Percentiles rank a stretch among this genome's conserved stretches.
Evolutionary conservation across 1,284 basidiomycete genomes (phyloP).

Genomic region (Ganoderma meredithae): DNA sequence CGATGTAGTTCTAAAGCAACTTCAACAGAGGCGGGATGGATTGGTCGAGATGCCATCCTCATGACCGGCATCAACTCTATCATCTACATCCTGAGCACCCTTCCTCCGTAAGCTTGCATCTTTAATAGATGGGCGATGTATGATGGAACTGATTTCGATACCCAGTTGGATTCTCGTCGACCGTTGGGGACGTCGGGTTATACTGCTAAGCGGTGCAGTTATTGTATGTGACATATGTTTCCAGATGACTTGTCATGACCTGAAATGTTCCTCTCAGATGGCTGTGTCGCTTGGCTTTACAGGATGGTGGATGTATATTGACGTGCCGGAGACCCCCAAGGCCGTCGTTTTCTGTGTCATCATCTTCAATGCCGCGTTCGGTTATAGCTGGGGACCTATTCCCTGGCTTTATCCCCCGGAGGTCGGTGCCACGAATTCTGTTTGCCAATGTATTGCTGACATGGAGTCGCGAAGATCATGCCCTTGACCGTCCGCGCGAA

Average conservation of each 20-base stretch:
- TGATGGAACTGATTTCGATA: slow-evolving; percentile 26
- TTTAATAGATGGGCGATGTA: background rate
- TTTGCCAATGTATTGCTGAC: background rate
- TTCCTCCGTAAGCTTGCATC: slow-evolving; percentile 71
- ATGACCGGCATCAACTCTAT: slow-evolving; percentile 97
- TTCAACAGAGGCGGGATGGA: slow-evolving; percentile 90
- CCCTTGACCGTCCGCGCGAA: slow-evolving; percentile 91
- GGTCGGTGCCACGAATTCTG: slow-evolving; percentile 45
- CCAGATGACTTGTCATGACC: background rate
- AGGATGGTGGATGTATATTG: slow-evolving; percentile 94
- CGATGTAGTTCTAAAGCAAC: slow-evolving; percentile 18
- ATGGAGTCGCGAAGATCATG: slow-evolving; percentile 74
- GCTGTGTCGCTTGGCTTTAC: slow-evolving; percentile 78
- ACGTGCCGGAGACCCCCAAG: slow-evolving; percentile 84
- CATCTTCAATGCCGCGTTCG: slow-evolving; percentile 94
- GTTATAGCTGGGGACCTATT: slow-evolving; percentile 62
- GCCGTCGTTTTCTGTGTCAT: slow-evolving; percentile 94
- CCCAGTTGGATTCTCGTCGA: slow-evolving; percentile 95
- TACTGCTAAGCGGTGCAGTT: slow-evolving; percentile 92
- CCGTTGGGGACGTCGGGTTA: slow-evolving; percentile 88
- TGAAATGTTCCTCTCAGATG: slow-evolving; percentile 60
- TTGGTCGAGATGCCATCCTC: slow-evolving; percentile 94
- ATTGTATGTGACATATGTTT: slow-evolving; percentile 58
- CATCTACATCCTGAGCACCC: slow-evolving; percentile 85
- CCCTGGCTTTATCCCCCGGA: slow-evolving; percentile 87